These are phyloP conservation scores for Ophiostoma himal-ulmi DNA, from an alignment of 2,329 filamentous ascomycete genomes.

Conservation along the genomic window DNA sequence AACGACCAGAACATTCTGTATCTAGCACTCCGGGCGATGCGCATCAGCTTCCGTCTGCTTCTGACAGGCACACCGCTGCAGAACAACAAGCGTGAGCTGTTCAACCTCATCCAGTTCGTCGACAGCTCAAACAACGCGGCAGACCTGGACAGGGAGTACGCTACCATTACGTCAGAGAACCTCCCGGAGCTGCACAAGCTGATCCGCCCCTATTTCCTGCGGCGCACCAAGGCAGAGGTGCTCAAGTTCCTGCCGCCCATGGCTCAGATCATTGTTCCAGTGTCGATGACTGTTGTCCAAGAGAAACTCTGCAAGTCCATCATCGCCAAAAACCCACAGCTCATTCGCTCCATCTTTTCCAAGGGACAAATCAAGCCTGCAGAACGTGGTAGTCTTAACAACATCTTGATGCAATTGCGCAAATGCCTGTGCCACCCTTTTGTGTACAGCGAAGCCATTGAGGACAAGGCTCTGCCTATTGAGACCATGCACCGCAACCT, in stretches of 20 bases:
- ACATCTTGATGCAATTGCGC: slow-evolving; percentile 89
- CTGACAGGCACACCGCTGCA: slow-evolving; percentile 90
- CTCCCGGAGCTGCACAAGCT: slow-evolving; percentile 73
- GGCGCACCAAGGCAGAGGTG: slow-evolving; percentile 83
- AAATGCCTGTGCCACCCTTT: slow-evolving; percentile 97
- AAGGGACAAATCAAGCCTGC: slow-evolving; percentile 58
- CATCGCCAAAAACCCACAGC: slow-evolving; percentile 78
- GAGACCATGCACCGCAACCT: slow-evolving; percentile 68
- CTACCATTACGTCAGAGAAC: slow-evolving; percentile 75
- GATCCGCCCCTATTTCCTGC: slow-evolving; percentile 65
- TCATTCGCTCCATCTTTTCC: slow-evolving; percentile 82
- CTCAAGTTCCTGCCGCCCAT: slow-evolving; percentile 88
- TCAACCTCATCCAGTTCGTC: slow-evolving; percentile 94
- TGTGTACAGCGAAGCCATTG: slow-evolving; percentile 83
- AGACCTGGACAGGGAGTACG: slow-evolving; percentile 67
- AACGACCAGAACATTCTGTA: slow-evolving; percentile 86
- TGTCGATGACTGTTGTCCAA: slow-evolving; percentile 92
- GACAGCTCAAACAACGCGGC: slow-evolving; percentile 66
- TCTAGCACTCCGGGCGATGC: slow-evolving; percentile 63
- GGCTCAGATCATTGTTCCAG: slow-evolving; percentile 88
- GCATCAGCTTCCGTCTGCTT: slow-evolving; percentile 75
- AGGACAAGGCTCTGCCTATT: slow-evolving; percentile 65
- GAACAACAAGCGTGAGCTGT: slow-evolving; percentile 90
- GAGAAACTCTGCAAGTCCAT: slow-evolving; percentile 94
- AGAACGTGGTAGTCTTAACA: slow-evolving; percentile 79